Conservation (phyloP, 345 rosid genomes). For the Arabidopsis arenosa region DNA sequence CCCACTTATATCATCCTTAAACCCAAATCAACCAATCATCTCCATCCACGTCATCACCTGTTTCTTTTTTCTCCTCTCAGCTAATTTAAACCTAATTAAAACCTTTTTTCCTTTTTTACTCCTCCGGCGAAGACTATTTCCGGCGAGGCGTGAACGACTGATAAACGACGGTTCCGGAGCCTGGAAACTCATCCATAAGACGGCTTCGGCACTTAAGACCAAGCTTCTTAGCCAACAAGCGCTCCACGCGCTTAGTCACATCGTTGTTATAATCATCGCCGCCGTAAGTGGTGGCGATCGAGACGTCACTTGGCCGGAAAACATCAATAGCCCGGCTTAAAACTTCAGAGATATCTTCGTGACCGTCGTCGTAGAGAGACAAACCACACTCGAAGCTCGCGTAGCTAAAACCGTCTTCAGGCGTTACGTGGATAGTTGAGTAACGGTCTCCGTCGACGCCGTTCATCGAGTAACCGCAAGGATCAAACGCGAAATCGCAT, state of each 20-base stretch:
- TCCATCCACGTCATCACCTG: conserved; percentile 52
- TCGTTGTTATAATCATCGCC: conserved; percentile 49
- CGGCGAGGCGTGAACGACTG: conserved; percentile 86
- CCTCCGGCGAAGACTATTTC: conserved; percentile 44
- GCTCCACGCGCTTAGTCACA: conserved; percentile 68
- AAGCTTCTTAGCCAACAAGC: conserved; percentile 65
- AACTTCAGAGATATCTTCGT: conserved; percentile 54
- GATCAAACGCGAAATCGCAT: conserved; percentile 94
- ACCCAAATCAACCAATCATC: conserved; percentile 58
- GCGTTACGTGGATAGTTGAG: conserved; percentile 97
- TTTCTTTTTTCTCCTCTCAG: neutral
- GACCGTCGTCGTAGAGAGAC: conserved; percentile 60
- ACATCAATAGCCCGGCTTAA: conserved; percentile 70
- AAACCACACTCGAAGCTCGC: conserved; percentile 86
- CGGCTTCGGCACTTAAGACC: conserved; percentile 82
- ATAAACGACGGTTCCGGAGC: conserved; percentile 68
- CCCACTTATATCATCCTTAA: conserved; percentile 50
- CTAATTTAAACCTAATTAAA: conserved; percentile 40
- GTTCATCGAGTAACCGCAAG: conserved; percentile 99
- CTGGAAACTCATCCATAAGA: conserved; percentile 70
- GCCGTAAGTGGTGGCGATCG: conserved; percentile 71
- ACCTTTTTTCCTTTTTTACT: conserved; percentile 15
- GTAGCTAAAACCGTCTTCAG: conserved; percentile 94
- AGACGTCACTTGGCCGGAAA: conserved; percentile 74
- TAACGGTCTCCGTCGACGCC: conserved; percentile 87